Conservation (phyloP, 345 rosid species). For the Viola odorata region DNA sequence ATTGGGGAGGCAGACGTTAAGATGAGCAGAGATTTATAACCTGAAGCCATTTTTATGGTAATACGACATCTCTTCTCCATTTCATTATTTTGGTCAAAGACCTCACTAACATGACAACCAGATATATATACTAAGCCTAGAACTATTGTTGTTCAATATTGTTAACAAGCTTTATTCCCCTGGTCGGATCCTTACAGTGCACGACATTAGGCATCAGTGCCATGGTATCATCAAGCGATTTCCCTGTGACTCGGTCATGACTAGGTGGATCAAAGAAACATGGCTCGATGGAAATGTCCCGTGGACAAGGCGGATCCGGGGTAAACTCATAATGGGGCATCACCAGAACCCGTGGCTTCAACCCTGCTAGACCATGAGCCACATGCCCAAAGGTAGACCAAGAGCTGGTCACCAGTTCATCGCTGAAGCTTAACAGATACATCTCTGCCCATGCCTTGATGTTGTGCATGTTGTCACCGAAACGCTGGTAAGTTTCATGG, state of each 20-base stretch:
- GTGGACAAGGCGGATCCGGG: neutral
- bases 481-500: conserved; percentile 11
- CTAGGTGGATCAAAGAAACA: neutral
- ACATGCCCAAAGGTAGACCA: conserved; percentile 26
- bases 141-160: no score
- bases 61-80: no score
- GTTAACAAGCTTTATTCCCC: neutral
- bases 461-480: conserved; percentile 10
- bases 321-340: neutral
- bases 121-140: no score
- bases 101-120: no score
- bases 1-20: no score
- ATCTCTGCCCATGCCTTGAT: conserved; percentile 23
- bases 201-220: neutral
- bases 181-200: neutral
- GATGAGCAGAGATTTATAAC: no score
- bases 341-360: conserved; percentile 20
- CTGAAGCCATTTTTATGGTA: no score
- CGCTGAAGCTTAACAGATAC: conserved; percentile 16
- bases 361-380: conserved; percentile 23
- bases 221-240: neutral
- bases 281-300: neutral
- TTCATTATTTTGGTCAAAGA: no score
- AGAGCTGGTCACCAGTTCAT: conserved; percentile 17
- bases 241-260: neutral